Base-by-base conservation (phyloP, 495 filamentous ascomycete species). In the Lophiostoma macrostomum region DNA sequence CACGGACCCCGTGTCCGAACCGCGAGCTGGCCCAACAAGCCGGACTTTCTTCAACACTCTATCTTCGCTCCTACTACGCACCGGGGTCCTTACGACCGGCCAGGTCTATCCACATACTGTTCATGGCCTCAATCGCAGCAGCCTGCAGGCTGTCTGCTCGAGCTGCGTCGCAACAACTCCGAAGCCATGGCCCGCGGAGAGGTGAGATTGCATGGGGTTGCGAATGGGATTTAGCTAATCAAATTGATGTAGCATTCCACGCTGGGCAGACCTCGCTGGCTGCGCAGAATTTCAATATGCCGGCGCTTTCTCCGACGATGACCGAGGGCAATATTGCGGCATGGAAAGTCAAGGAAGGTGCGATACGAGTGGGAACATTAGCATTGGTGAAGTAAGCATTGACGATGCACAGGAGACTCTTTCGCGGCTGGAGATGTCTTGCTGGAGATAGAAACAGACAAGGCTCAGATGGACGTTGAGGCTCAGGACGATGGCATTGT, bases 391-490 rank as follows among this genome's bases (percentile, higher is more conserved):
- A 4, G 11, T 1, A 25, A 18, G 23, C 11, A 39, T 42, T 52
- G 36, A 64, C 30, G 27, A 34, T 13, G 53, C 18, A 4, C 28
- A 74, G 74, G 71, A 59, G 86, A 87, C 47, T 77, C 80, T 32
- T 91, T 86, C 69, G 69, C 76, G 0, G 83, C 86, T 46, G 87
- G 87, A 29, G 87, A 91, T 67, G 87, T 90, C 19, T 73, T 91
- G 11, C 76, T 91, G 27, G 87, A 91, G 67, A 88, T 91, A 64
- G 87, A 91, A 71, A 91, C 87, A 23, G 87, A 91, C 69, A 91
- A 91, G 72, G 87, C 87, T 16, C 84, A 85, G 31, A 91, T 91
- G 85, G 87, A 91, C 54, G 87, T 91, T n/a, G 88, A 91, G 69
- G 87, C 87, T 14, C 86, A 87, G 68, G 87, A 91, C 30, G 85